These are phyloP conservation scores for Nakazawaea anatomiae DNA, from an alignment of 805 yeast genomes.

Conservation along the genomic window DNA sequence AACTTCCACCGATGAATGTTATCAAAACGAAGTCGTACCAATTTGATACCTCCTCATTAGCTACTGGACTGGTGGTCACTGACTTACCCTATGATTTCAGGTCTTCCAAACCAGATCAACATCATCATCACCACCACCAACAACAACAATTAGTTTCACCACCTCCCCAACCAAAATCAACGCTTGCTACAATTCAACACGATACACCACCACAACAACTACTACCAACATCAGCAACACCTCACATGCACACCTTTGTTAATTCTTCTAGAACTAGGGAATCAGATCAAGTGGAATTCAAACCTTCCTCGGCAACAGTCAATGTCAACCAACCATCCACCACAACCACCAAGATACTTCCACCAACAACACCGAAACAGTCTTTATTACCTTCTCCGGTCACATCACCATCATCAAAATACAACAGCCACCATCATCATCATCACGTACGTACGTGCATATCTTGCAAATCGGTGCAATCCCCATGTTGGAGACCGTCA, in stretches of 20 bases:
- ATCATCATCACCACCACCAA: background rate
- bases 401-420: constrained; percentile 6
- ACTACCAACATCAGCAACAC: background rate
- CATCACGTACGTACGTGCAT: constrained; percentile 57
- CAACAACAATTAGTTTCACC: background rate
- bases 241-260: background rate
- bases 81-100: constrained; percentile 18
- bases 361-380: constrained; percentile 9
- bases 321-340: constrained; percentile 2
- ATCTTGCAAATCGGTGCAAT: constrained; percentile 84
- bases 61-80: constrained; percentile 21
- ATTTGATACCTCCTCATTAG: constrained; percentile 5
- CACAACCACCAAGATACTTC: background rate
- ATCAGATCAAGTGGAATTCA: background rate
- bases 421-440: constrained; percentile 17
- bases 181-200: background rate
- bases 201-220: background rate
- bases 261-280: background rate
- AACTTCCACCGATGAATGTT: background rate
- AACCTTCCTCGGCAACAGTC: no score
- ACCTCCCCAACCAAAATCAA: background rate
- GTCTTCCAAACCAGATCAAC: background rate
- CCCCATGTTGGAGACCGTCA: constrained; percentile 98
- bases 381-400: constrained; percentile 4
- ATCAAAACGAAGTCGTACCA: background rate